Evolutionary conservation across 805 yeast genomes (phyloP), one percentile per base, ranked within the genome.

Genomic region (Sungouiella thailandica): DNA sequence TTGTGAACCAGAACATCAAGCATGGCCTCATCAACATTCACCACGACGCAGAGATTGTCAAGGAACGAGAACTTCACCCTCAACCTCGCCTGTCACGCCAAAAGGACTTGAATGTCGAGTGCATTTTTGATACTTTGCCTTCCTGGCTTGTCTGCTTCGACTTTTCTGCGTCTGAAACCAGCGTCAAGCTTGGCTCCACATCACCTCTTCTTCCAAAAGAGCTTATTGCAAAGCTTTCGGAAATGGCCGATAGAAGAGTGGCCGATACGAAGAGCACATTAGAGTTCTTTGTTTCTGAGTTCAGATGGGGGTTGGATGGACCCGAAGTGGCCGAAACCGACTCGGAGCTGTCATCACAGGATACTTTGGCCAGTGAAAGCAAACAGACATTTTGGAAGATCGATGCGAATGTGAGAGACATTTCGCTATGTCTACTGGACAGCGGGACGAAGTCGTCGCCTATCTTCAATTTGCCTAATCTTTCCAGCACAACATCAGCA

Each of bases 161-260:
- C 14, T 16, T 58, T 15, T 33, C 32, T 6, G 18, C 55, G 11
- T 31, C 37, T n/a, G 34, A 41, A 4, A 24, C 49, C 16, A 41
- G 41, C 7, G 25, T 67, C 4, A 35, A 41, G 19, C 32, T 66
- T 9, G 71, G 70, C 0, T 62, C 71, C 2, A 45, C 69, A 14
- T 65, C 70, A 6, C 58, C 65, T 1, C 47, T 66, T 23, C 56
- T 65, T 6, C 64, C 40, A 29, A 46, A 32, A 26, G 40, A 31
- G 40, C 48, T 15, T 38, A 43, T 9, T 27, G 40, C 40, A 39
- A 49, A 29, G 48, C 52, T 23, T 41, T 62, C 35, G 22, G 60
- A 32, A 32, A 28, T 17, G 1, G 17, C 46, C 2, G 53, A 48
- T n/a, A 34, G 39, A 5, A n/a, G 17, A 3, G 16, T 47, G 14